A percentile compares a stretch with the other conserved stretches of the same genome.
Evolutionary conservation across 148 eudicot species (phyloP).

Genomic region (Chenopodium suecicum): DNA sequence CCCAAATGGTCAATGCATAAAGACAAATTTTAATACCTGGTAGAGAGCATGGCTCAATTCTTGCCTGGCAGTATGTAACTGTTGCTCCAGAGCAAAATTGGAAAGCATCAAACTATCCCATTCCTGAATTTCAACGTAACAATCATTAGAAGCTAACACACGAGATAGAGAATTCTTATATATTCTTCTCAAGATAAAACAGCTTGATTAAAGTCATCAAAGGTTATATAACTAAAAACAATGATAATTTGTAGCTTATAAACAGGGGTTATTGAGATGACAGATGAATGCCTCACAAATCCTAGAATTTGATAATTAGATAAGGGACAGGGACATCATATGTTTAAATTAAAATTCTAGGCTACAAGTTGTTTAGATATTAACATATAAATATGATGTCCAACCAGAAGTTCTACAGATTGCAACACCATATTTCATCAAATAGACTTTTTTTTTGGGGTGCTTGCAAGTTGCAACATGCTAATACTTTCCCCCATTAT

Average conservation of each 20-base stretch:
- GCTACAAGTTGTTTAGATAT: too few species aligned
- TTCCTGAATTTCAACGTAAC: conserved; percentile 48
- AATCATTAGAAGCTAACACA: conserved; percentile 18
- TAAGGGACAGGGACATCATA: background rate
- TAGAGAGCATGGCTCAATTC: conserved; percentile 96
- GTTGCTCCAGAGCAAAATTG: conserved; percentile 92
- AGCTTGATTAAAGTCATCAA: background rate
- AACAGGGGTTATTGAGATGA: background rate
- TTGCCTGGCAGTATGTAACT: conserved; percentile 90
- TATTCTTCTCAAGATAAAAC: background rate
- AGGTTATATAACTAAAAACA: background rate
- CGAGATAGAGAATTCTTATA: background rate
- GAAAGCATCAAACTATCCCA: conserved; percentile 98
- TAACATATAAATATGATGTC: too few species aligned
- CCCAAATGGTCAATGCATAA: background rate
- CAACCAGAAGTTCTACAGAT: too few species aligned
- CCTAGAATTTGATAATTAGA: background rate
- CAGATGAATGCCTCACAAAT: background rate
- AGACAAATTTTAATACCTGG: conserved; percentile 53
- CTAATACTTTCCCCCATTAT: too few species aligned
- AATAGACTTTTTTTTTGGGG: too few species aligned
- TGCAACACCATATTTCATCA: too few species aligned
- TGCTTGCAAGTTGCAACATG: too few species aligned
- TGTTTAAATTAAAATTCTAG: background rate
- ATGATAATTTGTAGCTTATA: background rate